Percentiles rank a stretch among this genome's conserved stretches.
These are phyloP conservation scores for Phytophthora pini DNA, from an alignment of 352 stramenopile genomes.

Conservation along the genomic window DNA sequence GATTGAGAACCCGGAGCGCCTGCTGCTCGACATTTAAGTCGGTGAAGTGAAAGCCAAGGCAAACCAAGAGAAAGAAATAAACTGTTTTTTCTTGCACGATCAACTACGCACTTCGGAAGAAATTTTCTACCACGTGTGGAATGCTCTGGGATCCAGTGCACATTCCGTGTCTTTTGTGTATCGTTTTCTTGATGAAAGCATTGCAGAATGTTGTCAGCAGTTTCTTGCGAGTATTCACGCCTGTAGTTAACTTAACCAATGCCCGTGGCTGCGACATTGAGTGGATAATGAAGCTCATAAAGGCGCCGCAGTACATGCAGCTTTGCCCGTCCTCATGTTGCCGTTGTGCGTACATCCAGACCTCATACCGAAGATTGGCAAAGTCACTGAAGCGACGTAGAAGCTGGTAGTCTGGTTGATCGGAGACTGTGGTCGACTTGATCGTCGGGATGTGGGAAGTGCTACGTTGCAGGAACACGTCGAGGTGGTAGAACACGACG, in stretches of 20 bases:
- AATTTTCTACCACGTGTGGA: slow-evolving; percentile 41
- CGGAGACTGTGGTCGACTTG: slow-evolving; percentile 31
- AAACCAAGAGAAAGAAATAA: slow-evolving; percentile 21
- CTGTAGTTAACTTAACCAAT: slow-evolving; percentile 42
- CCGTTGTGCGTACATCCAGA: slow-evolving; percentile 45
- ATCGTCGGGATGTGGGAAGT: slow-evolving; percentile 59
- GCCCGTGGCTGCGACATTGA: slow-evolving; percentile 45
- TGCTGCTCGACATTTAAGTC: slow-evolving; percentile 96
- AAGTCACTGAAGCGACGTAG: slow-evolving; percentile 53
- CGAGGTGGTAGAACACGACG: slow-evolving; percentile 53
- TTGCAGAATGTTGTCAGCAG: slow-evolving; percentile 46
- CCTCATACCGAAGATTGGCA: slow-evolving; percentile 42
- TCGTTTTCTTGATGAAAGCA: slow-evolving; percentile 41
- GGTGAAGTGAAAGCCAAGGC: slow-evolving; percentile 5
- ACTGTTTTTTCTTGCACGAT: slow-evolving; percentile 15
- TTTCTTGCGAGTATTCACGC: slow-evolving; percentile 39
- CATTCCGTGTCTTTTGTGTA: slow-evolving; percentile 17
- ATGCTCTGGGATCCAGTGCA: slow-evolving; percentile 38
- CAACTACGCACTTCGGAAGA: slow-evolving; percentile 30
- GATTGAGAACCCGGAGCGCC: slow-evolving; percentile 95
- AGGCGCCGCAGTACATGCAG: slow-evolving; percentile 50
- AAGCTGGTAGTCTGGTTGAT: slow-evolving; percentile 45
- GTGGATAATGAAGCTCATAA: slow-evolving; percentile 55
- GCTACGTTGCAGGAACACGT: slow-evolving; percentile 58
- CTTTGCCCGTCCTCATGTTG: slow-evolving; percentile 23